Percentiles rank a stretch among this genome's conserved stretches.
Conservation (phyloP, 140 eudicot genomes). For the Stevia rebaudiana region DNA sequence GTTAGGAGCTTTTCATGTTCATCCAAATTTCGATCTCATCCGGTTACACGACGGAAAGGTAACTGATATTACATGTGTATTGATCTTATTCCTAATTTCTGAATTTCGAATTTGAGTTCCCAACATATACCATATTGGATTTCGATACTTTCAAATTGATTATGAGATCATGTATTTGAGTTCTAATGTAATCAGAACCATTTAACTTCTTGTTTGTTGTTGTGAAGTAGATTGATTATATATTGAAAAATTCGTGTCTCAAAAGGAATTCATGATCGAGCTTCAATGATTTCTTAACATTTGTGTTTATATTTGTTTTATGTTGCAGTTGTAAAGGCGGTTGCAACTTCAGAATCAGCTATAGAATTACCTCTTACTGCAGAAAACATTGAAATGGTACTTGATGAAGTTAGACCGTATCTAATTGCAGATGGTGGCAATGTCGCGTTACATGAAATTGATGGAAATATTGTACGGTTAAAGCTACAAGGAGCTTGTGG, state of each 20-base stretch:
- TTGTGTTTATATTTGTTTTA: not conserved
- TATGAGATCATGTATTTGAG: not conserved
- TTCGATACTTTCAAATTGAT: not conserved
- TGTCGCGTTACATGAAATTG: slow-evolving; percentile 92
- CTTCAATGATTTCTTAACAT: too few species aligned
- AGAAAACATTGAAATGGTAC: slow-evolving; percentile 77
- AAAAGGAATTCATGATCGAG: too few species aligned
- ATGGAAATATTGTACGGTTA: slow-evolving; percentile 68
- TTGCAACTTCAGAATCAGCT: slow-evolving; percentile 74
- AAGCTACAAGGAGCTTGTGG: slow-evolving; percentile 97
- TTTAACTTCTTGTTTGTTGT: not conserved
- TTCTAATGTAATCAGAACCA: not conserved
- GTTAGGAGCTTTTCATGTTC: slow-evolving; percentile 20
- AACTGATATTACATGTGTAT: not conserved
- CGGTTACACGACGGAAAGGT: slow-evolving; percentile 27
- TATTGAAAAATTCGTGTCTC: too few species aligned
- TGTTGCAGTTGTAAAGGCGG: slow-evolving; percentile 70
- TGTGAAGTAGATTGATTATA: too few species aligned
- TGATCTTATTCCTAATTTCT: not conserved
- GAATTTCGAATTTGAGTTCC: not conserved
- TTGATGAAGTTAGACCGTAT: slow-evolving; percentile 86
- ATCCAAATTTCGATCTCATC: slow-evolving; percentile 19
- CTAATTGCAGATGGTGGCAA: slow-evolving; percentile 94
- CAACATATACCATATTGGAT: too few species aligned
- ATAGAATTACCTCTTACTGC: slow-evolving; percentile 80